Conservation (phyloP, 108 stramenopile genomes). For the Conticribra weissflogii region DNA sequence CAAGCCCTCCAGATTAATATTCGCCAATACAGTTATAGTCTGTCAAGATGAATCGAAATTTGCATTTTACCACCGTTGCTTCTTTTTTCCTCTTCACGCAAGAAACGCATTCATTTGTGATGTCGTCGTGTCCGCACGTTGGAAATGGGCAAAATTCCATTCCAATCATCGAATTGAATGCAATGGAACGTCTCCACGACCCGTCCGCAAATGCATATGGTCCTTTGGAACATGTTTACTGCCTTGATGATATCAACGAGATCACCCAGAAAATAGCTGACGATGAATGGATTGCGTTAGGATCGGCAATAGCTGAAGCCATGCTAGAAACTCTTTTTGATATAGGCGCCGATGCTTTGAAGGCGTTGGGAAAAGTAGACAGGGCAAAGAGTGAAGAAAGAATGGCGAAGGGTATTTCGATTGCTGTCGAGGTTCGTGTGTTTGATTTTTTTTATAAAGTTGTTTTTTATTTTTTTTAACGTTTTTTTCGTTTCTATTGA, state of each 20-base stretch:
- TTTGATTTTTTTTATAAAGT: neutral
- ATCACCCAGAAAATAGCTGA: slow-evolving; percentile 30
- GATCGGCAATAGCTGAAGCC: slow-evolving; percentile 32
- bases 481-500: neutral
- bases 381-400: slow-evolving; percentile 28
- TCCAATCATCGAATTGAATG: neutral
- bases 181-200: slow-evolving; percentile 48
- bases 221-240: slow-evolving; percentile 32
- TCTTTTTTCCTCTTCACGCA: neutral
- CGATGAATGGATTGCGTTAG: slow-evolving; percentile 44
- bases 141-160: neutral
- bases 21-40: too few relatives aligned
- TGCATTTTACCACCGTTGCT: neutral
- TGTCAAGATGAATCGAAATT: neutral
- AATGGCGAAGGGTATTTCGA: slow-evolving; percentile 39
- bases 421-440: slow-evolving; percentile 34
- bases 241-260: slow-evolving; percentile 24
- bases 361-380: slow-evolving; percentile 30
- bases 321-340: slow-evolving; percentile 40
- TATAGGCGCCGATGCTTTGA: slow-evolving; percentile 29
- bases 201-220: slow-evolving; percentile 30
- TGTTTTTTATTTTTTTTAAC: neutral
- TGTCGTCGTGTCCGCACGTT: slow-evolving; percentile 3
- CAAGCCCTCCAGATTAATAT: too few relatives aligned
- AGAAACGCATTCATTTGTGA: neutral